Base-by-base conservation (phyloP, 306 rosid species). In the Quercus suber region DNA sequence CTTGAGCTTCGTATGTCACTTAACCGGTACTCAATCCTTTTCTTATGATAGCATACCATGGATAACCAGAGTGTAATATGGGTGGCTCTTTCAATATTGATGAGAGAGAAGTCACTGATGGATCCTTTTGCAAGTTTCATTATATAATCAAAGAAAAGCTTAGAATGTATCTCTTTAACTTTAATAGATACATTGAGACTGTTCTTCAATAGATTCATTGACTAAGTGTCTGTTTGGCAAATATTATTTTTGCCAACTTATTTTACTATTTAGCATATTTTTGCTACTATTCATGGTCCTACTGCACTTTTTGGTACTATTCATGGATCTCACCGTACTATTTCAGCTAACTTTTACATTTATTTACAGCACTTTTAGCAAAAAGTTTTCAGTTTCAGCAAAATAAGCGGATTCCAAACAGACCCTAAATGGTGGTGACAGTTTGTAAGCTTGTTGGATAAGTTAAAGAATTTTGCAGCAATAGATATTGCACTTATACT, bases 21-120 rank as follows among this genome's bases (percentile, higher is more conserved):
- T 19, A 69, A 67, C 55, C 52, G 23, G 83, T 73, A n/a, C 30
- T 68, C 10, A 18, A 31, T 67, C 15, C 68, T 71, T 27, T 28
- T 71, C 31, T 53, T 81, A 83, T 81, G 75, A 13, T 56, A 19
- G 76, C 45, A 4, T 20, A n/a, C 27, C 52, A n/a, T 59, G 71
- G 53, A 72, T 21, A 49, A 78, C 79, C 37, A 52, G 65, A 76
- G 37, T 68, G 41, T 69, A 79, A 37, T 82, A 3, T 31, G 53
- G 17, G 53, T 56, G 86, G 55, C 33, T 30, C 60, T 41, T 67
- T 35, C 51, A 59, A 59, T 78, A 43, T 49, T 15, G 23, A 4
- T 23, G 43, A 41, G 19, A 27, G 18, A 60, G 61, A 77, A 71
- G 35, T 51, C 13, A 23, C 21, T 25, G 45, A 69, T 35, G 30